Evolutionary conservation across 2,329 filamentous ascomycete species (phyloP).

Genomic region (Plenodomus biglobosus): DNA sequence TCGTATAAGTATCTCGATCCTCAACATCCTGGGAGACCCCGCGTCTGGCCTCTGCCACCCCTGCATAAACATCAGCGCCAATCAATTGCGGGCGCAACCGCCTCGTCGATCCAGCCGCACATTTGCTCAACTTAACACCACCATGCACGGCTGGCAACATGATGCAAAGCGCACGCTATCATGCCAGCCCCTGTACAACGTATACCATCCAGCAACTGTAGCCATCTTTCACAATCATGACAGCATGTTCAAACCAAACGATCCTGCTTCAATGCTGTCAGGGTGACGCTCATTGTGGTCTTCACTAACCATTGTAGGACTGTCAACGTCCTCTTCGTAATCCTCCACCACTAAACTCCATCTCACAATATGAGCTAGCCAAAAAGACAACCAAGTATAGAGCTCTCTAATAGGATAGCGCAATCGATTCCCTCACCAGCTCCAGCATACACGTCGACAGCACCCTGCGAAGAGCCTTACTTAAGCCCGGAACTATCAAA

Average conservation of each 20-base stretch:
- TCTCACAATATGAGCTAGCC: neutral
- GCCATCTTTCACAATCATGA: too few species aligned
- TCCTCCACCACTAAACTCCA: neutral
- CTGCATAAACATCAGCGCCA: neutral
- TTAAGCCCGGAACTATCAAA: slow-evolving; percentile 5
- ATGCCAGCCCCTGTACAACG: too few species aligned
- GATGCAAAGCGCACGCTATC: too few species aligned
- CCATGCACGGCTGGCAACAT: too few species aligned
- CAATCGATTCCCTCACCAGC: slow-evolving; percentile 16
- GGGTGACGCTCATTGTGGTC: too few species aligned
- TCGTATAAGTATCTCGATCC: too few species aligned
- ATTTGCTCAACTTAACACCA: neutral
- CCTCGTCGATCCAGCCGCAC: neutral
- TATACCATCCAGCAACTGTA: too few species aligned
- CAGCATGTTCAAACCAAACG: too few species aligned
- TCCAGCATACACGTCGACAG: slow-evolving; percentile 25
- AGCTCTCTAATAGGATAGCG: neutral
- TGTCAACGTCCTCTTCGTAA: neutral
- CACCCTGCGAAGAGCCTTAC: neutral
- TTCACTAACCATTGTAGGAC: neutral
- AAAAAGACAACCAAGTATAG: neutral
- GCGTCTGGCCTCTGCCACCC: neutral
- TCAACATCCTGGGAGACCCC: too few species aligned
- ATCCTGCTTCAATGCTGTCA: too few species aligned
- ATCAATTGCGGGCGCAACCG: neutral